Percentiles rank a stretch among this genome's conserved stretches.
These are phyloP conservation scores for Fusarium ramigenum DNA, from an alignment of 2,329 filamentous ascomycete genomes.

Conservation along the genomic window DNA sequence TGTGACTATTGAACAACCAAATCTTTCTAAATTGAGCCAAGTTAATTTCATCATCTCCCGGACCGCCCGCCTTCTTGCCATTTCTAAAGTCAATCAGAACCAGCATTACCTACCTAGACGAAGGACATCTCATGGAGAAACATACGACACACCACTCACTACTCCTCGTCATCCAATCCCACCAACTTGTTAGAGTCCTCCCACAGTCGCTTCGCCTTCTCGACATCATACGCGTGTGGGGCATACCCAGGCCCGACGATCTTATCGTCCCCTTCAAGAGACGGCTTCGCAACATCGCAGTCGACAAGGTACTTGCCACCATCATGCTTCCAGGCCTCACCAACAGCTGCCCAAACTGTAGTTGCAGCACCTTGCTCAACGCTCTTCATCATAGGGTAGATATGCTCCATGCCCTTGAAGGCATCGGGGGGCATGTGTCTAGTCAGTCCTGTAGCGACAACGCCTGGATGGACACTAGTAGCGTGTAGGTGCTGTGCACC, in stretches of 20 bases:
- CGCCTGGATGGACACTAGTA: slow-evolving; percentile 28
- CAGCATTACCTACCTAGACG: no score
- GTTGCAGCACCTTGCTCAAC: neutral
- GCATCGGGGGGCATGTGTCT: neutral
- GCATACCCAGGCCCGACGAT: neutral
- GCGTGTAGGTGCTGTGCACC: slow-evolving; percentile 19
- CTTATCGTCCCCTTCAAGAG: neutral
- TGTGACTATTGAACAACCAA: no score
- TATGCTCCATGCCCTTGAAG: neutral
- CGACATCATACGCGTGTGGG: neutral
- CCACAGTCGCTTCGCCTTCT: neutral
- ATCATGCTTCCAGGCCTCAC: neutral
- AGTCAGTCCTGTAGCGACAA: neutral
- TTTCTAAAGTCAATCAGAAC: no score
- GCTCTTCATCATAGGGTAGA: neutral
- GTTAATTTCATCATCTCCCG: no score
- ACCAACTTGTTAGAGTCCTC: neutral
- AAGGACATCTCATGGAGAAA: no score
- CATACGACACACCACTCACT: fast-evolving
- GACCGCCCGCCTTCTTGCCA: no score
- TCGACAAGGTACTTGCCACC: neutral
- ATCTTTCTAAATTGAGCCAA: no score
- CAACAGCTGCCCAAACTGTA: neutral
- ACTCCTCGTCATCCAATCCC: neutral
- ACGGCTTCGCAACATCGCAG: neutral